Base-by-base conservation (phyloP, 2,329 filamentous ascomycete genomes). In the Cladosporium austrohemisphaericum region DNA sequence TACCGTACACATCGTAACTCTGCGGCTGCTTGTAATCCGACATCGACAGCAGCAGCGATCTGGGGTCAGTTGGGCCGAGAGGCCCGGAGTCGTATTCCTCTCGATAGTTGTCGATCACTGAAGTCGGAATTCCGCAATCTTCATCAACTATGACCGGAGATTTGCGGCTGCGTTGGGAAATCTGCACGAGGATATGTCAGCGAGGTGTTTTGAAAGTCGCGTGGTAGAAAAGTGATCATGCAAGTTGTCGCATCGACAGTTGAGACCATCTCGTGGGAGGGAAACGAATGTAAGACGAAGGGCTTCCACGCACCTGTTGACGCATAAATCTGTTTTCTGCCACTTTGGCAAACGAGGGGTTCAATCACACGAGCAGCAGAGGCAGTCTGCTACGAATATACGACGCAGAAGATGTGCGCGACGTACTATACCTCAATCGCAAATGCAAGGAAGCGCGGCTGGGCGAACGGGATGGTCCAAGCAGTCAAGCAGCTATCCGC, bases 1-100 rank as follows among this genome's bases (percentile, higher is more conserved):
- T 76, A 94, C 90, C 86, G 72, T 92, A 86, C 74, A 91, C 80
- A 68, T 85, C 85, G 69, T 85, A 77, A 71, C 83, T 77, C 68
- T 86, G 82, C 52, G 81, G 72, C 72, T 94, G 95, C 65, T 78
- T 76, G 77, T 89, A 91, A 71, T 84, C 84, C 69, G 87, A 85
- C 86, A 91, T 91, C 71, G 85, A 83, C 72, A 87, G 73, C 63
- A 83, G 61, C 57, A 61, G 55, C 46, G 55, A 58, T 45, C 58
- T 55, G 48, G 61, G 60, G 49, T 65, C 64, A 36, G 73, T 67
- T 75, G 77, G 70, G 73, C 74, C 70, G 72, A 67, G 55, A 50
- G 75, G 72, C 73, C 74, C 75, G 66, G 72, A 71, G 64, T 74
- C 71, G 63, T 70, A 69, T 48, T 66, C 67, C 25, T 55, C 56